phyloP scores from a whole-genome alignment of 208 protist genomes.

The Wallacemonas sp. region DNA sequence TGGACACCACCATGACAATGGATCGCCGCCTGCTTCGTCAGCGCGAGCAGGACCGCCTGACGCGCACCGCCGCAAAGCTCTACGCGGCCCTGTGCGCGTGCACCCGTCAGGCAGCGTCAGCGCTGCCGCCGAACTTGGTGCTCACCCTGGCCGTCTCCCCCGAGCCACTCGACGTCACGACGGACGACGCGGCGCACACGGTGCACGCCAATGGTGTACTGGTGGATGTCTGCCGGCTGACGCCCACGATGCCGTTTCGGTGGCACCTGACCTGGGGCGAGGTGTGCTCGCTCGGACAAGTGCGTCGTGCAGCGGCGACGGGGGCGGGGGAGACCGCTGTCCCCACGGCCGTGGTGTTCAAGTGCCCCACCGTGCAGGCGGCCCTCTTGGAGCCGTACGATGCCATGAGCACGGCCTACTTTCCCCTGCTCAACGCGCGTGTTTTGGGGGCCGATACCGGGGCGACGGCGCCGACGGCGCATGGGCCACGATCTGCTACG shows the following conservation, averaged over 20 bases:
- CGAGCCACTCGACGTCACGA: not conserved
- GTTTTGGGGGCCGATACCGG: not conserved
- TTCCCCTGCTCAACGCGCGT: slow-evolving; percentile 32
- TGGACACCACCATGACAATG: not conserved
- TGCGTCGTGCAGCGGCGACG: no score
- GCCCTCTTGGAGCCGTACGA: slow-evolving; percentile 34
- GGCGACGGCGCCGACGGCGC: not conserved
- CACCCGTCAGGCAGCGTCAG: not conserved
- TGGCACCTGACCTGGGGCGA: slow-evolving; percentile 54
- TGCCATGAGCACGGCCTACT: slow-evolving; percentile 27
- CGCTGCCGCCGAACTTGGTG: slow-evolving; percentile 18
- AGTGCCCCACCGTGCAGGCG: slow-evolving; percentile 26
- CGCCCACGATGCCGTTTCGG: slow-evolving; percentile 36
- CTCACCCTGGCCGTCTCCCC: slow-evolving; percentile 29
- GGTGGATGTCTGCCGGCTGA: slow-evolving; percentile 34
- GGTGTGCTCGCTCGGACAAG: slow-evolving; percentile 45
- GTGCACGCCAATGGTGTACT: slow-evolving; percentile 25
- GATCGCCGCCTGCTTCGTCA: not conserved
- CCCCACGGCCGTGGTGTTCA: slow-evolving; percentile 37
- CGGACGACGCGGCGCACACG: not conserved
- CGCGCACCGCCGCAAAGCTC: slow-evolving; percentile 1
- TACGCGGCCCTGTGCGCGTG: slow-evolving; percentile 1
- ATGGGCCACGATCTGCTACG: no score
- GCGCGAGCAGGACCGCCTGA: slow-evolving; percentile 10
- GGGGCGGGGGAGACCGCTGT: no score